Conservation (phyloP, 257 asterid species). For the Solanum lignicaule region DNA sequence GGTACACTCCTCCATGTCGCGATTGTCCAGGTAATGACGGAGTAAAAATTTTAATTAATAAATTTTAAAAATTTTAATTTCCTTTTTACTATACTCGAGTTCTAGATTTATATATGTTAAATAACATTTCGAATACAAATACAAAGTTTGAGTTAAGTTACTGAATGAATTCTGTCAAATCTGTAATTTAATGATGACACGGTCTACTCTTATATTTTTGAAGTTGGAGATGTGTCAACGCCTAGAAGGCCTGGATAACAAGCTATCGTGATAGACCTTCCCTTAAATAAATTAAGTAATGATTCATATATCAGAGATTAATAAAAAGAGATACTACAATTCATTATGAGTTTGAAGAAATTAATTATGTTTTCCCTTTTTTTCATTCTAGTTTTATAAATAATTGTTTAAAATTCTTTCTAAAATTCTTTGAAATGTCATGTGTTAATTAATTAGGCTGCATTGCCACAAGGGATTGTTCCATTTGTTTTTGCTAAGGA, state of each 20-base stretch:
- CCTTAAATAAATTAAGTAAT: neutral
- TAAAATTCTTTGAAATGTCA: neutral
- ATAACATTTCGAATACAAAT: no score
- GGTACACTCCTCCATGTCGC: constrained; percentile 18
- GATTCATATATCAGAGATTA: neutral
- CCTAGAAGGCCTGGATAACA: neutral
- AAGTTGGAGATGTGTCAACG: neutral
- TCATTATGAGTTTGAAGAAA: neutral
- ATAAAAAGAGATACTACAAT: neutral
- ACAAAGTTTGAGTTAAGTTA: neutral
- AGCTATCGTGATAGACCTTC: neutral
- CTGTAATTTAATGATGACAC: no score
- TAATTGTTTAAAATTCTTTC: neutral
- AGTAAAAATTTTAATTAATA: fast-evolving
- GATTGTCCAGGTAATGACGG: constrained; percentile 7
- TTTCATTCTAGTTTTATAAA: neutral
- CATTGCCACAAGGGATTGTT: constrained; percentile 25
- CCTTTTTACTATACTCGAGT: neutral
- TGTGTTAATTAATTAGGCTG: constrained; percentile 8
- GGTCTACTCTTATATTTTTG: no score
- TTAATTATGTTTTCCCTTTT: neutral
- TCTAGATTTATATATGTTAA: neutral
- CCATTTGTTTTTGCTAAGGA: constrained; percentile 24
- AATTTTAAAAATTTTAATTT: neutral
- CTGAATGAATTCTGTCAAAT: neutral